phyloP scores from a whole-genome alignment of 495 filamentous ascomycete species.

The Chaetomidium leptoderma region DNA sequence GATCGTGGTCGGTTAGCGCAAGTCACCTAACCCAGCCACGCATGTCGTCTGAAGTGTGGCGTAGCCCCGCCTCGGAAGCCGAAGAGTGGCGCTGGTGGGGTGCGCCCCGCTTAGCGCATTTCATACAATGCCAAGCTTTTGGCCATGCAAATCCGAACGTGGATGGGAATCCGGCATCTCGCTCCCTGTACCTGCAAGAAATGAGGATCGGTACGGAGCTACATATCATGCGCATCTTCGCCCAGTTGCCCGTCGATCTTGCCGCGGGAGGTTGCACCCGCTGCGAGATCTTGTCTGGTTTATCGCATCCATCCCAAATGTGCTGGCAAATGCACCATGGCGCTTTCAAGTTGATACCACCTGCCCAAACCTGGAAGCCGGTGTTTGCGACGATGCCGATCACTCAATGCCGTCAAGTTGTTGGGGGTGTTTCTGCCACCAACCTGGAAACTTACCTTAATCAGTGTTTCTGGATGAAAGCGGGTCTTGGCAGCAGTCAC shows the following conservation, averaged over 20 bases:
- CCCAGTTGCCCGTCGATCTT: too few relatives aligned
- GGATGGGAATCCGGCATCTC: neutral
- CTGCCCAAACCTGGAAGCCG: neutral
- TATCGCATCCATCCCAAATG: too few relatives aligned
- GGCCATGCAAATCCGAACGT: neutral
- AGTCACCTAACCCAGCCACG: neutral
- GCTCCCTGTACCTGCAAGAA: too few relatives aligned
- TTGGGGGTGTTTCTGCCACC: neutral
- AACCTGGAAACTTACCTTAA: too few relatives aligned
- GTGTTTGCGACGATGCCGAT: neutral
- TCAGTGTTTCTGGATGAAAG: too few relatives aligned
- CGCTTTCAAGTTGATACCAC: too few relatives aligned
- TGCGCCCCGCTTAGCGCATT: too few relatives aligned
- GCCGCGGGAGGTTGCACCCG: too few relatives aligned
- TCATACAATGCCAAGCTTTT: neutral
- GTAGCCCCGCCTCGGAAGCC: neutral
- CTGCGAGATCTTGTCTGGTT: too few relatives aligned
- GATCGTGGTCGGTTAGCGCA: neutral
- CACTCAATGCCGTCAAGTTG: neutral
- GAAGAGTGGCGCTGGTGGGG: slow-evolving; percentile 4
- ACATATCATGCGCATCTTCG: too few relatives aligned
- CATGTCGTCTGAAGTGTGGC: neutral
- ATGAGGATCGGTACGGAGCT: too few relatives aligned
- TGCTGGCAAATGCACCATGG: neutral
- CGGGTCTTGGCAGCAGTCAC: too few relatives aligned